These are phyloP conservation scores for Populus alba DNA, from an alignment of 345 rosid species.

Conservation along the genomic window DNA sequence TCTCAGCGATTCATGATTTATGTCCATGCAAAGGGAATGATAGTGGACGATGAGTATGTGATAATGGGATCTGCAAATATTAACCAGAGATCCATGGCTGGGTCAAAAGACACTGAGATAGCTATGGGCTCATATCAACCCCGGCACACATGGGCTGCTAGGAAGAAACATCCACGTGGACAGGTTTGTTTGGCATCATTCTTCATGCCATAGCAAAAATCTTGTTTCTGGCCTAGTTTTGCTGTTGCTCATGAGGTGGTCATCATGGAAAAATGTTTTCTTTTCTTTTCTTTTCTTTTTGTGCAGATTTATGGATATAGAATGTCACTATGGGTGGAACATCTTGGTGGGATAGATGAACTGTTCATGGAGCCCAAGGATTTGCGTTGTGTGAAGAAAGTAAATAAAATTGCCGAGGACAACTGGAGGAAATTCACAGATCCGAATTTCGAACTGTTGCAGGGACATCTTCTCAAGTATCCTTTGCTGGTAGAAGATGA, in stretches of 20 bases:
- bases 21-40: constrained; percentile 93
- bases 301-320: constrained; percentile 82
- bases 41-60: constrained; percentile 85
- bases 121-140: constrained; percentile 99
- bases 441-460: constrained; percentile 26
- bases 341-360: constrained; percentile 50
- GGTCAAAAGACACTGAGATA: constrained; percentile 85
- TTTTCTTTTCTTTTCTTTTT: not conserved
- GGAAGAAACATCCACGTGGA: constrained; percentile 63
- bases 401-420: constrained; percentile 50
- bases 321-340: constrained; percentile 95
- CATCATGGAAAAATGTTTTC: not conserved
- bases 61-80: constrained; percentile 91
- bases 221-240: not conserved
- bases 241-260: not conserved
- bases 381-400: constrained; percentile 56
- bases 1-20: constrained; percentile 75
- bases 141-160: constrained; percentile 57
- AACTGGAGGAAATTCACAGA: constrained; percentile 66
- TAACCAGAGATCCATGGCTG: constrained; percentile 98
- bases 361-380: constrained; percentile 49
- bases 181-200: constrained; percentile 51
- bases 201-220: not conserved
- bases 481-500: constrained; percentile 54
- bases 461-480: constrained; percentile 87